phyloP scores from a whole-genome alignment of 2,329 filamentous ascomycete species.

The Fusarium sp. region DNA sequence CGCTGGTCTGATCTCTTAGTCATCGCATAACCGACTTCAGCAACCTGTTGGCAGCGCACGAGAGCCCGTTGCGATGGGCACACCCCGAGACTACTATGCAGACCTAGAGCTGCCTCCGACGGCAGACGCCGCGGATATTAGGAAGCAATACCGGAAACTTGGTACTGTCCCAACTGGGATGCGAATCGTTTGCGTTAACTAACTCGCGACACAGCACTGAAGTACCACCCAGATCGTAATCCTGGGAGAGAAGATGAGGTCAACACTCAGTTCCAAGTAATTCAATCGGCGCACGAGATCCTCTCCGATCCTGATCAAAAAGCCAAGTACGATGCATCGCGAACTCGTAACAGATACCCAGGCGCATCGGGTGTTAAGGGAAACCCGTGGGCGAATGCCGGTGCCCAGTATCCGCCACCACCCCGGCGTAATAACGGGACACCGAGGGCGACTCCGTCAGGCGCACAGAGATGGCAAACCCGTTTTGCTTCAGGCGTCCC shows the following conservation, averaged over 20 bases:
- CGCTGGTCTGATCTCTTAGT: neutral
- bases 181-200: conserved; percentile 23
- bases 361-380: conserved; percentile 63
- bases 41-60: conserved; percentile 10
- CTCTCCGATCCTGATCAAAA: conserved; percentile 60
- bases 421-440: conserved; percentile 50
- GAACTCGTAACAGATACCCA: conserved; percentile 53
- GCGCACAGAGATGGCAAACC: conserved; percentile 56
- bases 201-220: conserved; percentile 65
- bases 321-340: conserved; percentile 61
- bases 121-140: conserved; percentile 77
- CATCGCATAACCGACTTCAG: conserved; percentile 2
- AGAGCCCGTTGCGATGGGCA: conserved; percentile 45
- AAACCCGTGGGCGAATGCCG: conserved; percentile 63
- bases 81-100: conserved; percentile 79
- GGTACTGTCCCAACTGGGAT: conserved; percentile 57
- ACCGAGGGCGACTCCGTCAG: conserved; percentile 42
- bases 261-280: conserved; percentile 82
- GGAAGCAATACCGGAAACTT: conserved; percentile 85
- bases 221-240: conserved; percentile 90
- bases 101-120: conserved; percentile 76
- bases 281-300: conserved; percentile 85
- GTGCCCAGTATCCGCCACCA: conserved; percentile 59
- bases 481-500: conserved; percentile 54
- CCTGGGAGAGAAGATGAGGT: conserved; percentile 81